Evolutionary conservation across 768 basidiomycete genomes (phyloP).

Genomic region (Pisolithus microcarpus): DNA sequence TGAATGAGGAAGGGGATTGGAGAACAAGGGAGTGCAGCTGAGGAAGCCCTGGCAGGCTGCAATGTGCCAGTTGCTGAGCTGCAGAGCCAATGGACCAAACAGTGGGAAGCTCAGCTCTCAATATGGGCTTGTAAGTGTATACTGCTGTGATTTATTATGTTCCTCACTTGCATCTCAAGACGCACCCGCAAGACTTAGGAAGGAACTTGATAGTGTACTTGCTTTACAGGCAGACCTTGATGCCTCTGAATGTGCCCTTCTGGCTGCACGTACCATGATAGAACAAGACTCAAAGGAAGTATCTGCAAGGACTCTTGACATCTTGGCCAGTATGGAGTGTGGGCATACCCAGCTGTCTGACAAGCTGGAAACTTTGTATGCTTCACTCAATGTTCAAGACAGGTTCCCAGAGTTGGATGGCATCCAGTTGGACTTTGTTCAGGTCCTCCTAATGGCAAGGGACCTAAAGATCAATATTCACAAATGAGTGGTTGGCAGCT

Average conservation of each 20-base stretch:
- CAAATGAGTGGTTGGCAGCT: slow-evolving; percentile 26
- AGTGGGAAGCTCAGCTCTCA: slow-evolving; percentile 3
- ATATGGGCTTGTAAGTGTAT: not conserved
- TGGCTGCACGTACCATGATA: not conserved
- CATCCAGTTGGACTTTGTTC: slow-evolving; percentile 24
- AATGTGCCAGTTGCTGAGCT: not conserved
- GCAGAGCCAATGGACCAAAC: not conserved
- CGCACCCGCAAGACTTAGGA: slow-evolving; percentile 17
- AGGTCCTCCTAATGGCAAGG: slow-evolving; percentile 26
- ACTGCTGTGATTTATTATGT: no score
- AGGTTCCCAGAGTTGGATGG: slow-evolving; percentile 27
- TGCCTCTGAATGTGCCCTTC: slow-evolving; percentile 16
- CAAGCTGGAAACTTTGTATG: slow-evolving; percentile 27
- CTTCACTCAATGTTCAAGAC: slow-evolving; percentile 28
- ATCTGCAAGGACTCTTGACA: slow-evolving; percentile 2
- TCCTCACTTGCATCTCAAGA: slow-evolving; percentile 21
- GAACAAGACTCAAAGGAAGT: slow-evolving; percentile 2
- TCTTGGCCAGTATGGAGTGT: slow-evolving; percentile 16
- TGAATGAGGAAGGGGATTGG: slow-evolving; percentile 13
- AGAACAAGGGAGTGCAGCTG: slow-evolving; percentile 2
- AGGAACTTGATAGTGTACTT: slow-evolving; percentile 27
- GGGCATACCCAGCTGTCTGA: slow-evolving; percentile 16
- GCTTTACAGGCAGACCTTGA: slow-evolving; percentile 25
- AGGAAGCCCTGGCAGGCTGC: not conserved
- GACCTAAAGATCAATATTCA: slow-evolving; percentile 36